Conservation (phyloP, 805 yeast genomes). For the Yarrowia phangngaensis region DNA sequence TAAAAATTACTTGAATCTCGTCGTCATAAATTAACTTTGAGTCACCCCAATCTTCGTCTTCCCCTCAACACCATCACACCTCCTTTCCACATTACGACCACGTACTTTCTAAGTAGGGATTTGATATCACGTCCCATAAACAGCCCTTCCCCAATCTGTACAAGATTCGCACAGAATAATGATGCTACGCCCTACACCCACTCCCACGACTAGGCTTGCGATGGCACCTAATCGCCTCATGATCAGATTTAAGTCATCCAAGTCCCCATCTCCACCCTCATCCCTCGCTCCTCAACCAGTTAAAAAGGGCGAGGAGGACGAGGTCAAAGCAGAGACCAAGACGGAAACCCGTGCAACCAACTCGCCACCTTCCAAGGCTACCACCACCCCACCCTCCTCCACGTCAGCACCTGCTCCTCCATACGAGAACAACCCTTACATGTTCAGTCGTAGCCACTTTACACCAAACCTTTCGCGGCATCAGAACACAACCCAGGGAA, state of each 20-base stretch:
- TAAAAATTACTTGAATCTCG: neutral
- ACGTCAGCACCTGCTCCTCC: slow-evolving; percentile 18
- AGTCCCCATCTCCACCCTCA: slow-evolving; percentile 20
- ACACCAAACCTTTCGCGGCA: slow-evolving; percentile 16
- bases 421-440: slow-evolving; percentile 21
- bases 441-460: slow-evolving; percentile 14
- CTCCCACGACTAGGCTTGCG: neutral
- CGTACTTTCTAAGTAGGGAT: no score
- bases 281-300: slow-evolving; percentile 16
- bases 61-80: slow-evolving; percentile 14
- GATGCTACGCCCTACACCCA: slow-evolving; percentile 14
- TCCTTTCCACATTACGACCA: neutral
- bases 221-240: slow-evolving; percentile 9
- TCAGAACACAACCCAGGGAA: slow-evolving; percentile 1
- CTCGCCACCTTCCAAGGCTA: neutral
- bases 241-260: slow-evolving; percentile 21
- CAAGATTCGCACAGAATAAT: neutral
- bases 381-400: slow-evolving; percentile 11
- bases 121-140: neutral
- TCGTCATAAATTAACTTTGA: neutral
- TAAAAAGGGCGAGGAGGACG: slow-evolving; percentile 20
- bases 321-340: slow-evolving; percentile 4
- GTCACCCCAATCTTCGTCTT: slow-evolving; percentile 21
- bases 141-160: neutral
- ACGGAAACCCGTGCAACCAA: neutral